Percentiles rank a stretch among this genome's conserved stretches.
Conservation (phyloP, 2,329 filamentous ascomycete genomes). For the Pseudocercospora macadamiae region DNA sequence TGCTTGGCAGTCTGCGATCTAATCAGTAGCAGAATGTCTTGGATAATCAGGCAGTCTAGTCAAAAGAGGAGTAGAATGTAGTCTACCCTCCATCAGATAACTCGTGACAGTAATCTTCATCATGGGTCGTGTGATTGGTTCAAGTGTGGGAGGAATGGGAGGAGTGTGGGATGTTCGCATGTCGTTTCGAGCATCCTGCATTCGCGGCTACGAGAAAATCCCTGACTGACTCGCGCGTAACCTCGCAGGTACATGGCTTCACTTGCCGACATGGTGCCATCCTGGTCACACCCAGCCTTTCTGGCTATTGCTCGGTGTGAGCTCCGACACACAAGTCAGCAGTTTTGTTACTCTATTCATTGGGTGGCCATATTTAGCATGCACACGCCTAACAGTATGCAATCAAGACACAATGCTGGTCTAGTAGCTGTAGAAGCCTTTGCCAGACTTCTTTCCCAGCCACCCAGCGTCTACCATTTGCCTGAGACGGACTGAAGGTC, state of each 20-base stretch:
- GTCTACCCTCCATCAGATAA: neutral
- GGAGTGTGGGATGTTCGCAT: neutral
- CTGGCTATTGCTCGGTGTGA: neutral
- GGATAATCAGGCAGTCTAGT: no score
- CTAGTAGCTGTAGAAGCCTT: conserved; percentile 90
- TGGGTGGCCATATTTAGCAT: no score
- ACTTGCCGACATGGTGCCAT: neutral
- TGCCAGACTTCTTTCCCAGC: conserved; percentile 96
- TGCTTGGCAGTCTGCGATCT: neutral
- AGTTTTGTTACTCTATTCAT: neutral
- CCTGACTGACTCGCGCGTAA: neutral
- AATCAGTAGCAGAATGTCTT: no score
- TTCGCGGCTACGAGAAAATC: conserved; percentile 2
- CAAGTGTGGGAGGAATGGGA: neutral
- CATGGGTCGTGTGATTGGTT: neutral
- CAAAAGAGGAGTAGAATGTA: neutral
- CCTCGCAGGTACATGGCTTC: neutral
- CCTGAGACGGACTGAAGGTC: conserved; percentile 80
- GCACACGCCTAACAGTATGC: no score
- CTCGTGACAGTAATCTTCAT: neutral
- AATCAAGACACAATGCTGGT: neutral
- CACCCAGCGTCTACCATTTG: conserved; percentile 99
- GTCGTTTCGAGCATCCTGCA: neutral
- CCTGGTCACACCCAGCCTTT: neutral
- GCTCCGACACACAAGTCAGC: neutral